phyloP scores from a whole-genome alignment of 345 rosid species.

The Sonneratia caseolaris region DNA sequence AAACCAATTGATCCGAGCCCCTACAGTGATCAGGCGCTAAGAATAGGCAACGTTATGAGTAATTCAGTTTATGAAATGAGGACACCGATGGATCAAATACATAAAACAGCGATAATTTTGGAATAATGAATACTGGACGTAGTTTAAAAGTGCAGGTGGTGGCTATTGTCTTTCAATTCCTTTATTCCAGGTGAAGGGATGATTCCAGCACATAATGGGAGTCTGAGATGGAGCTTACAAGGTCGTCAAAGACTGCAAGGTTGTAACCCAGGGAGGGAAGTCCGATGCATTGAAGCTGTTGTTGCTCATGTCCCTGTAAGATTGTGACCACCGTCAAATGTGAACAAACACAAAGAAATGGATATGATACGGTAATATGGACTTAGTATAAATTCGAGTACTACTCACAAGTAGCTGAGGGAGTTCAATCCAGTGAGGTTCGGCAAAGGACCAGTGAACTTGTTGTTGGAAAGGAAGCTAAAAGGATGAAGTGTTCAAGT shows the following conservation, averaged over 20 bases:
- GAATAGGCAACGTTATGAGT: neutral
- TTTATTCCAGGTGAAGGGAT: no score
- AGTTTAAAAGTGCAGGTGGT: neutral
- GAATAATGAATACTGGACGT: no score
- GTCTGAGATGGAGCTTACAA: conserved; percentile 38
- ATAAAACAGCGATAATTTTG: no score
- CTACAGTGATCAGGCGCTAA: no score
- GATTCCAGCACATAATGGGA: no score
- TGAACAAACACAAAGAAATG: neutral
- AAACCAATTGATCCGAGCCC: no score
- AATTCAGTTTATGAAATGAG: neutral
- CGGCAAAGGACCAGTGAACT: conserved; percentile 48
- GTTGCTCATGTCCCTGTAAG: conserved; percentile 74
- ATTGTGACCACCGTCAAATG: neutral
- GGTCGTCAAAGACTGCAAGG: conserved; percentile 42
- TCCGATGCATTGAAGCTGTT: conserved; percentile 41
- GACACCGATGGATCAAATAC: neutral
- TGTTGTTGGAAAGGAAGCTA: conserved; percentile 73
- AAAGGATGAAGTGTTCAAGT: conserved; percentile 5
- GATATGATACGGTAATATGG: neutral
- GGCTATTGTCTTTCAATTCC: no score
- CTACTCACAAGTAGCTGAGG: conserved; percentile 63
- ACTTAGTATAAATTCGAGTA: neutral
- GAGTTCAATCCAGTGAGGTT: conserved; percentile 38
- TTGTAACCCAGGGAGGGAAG: conserved; percentile 53